Evolutionary conservation across 225 moss, liverwort and hornwort species (phyloP).

Genomic region (Sphagnum tenellum): DNA sequence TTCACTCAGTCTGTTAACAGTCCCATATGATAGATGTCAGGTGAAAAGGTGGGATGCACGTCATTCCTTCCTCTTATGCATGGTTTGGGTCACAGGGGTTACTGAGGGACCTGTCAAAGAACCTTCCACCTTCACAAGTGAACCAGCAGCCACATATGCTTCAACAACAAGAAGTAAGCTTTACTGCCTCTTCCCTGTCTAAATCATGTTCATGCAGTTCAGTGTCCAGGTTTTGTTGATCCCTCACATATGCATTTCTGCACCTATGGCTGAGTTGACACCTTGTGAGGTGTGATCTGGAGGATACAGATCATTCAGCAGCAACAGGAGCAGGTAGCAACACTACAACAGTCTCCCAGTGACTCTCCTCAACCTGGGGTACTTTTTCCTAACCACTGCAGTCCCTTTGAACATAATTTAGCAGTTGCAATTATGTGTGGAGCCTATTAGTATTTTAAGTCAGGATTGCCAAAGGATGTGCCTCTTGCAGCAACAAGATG

Average conservation of each 20-base stretch:
- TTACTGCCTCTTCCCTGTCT: neutral
- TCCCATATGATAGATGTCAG: neutral
- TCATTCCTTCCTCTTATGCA: neutral
- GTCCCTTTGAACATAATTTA: no score
- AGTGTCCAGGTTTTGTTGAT: neutral
- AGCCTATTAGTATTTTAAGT: no score
- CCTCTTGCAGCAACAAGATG: no score
- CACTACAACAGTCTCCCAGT: constrained; percentile 64
- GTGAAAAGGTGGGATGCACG: neutral
- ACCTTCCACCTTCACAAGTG: constrained; percentile 42
- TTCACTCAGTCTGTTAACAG: neutral
- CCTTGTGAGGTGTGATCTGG: constrained; percentile 6
- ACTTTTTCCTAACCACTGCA: neutral
- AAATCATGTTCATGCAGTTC: neutral
- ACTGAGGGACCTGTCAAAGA: constrained; percentile 73
- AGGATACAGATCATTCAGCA: constrained; percentile 65
- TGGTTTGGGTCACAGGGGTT: constrained; percentile 43
- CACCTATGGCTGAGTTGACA: constrained; percentile 12
- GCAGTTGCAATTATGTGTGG: no score
- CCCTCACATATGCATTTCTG: neutral
- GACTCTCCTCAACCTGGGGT: constrained; percentile 45
- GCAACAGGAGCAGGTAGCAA: constrained; percentile 67
- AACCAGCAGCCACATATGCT: constrained; percentile 69
- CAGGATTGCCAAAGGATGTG: no score
- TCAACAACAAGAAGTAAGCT: constrained; percentile 70